phyloP scores from a whole-genome alignment of 768 basidiomycete genomes.

The Rhizopogon vesiculosus region DNA sequence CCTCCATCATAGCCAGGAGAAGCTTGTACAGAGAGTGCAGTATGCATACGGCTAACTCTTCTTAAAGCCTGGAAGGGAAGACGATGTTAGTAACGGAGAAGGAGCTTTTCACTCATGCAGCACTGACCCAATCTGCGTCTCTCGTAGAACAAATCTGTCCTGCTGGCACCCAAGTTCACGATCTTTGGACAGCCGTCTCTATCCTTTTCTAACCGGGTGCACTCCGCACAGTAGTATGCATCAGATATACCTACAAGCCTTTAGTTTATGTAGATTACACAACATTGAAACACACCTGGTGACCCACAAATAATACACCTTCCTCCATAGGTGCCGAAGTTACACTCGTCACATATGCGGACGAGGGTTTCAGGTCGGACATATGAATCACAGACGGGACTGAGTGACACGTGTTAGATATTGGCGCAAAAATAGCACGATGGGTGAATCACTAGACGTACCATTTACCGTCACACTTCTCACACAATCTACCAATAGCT shows the following conservation, averaged over 20 bases:
- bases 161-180: conserved; percentile 91
- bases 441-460: conserved; percentile 31
- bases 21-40: not conserved
- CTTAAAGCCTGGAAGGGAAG: conserved; percentile 21
- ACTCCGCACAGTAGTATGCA: conserved; percentile 98
- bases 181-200: conserved; percentile 98
- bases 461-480: conserved; percentile 99
- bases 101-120: not conserved
- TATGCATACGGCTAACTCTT: conserved; percentile 21
- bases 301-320: conserved; percentile 97
- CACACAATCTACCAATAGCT: conserved; percentile 98
- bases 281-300: conserved; percentile 56
- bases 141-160: conserved; percentile 92
- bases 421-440: not conserved
- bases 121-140: conserved; percentile 71
- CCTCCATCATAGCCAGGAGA: not conserved
- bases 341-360: conserved; percentile 98
- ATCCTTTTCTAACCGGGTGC: conserved; percentile 94
- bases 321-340: conserved; percentile 97
- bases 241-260: conserved; percentile 81
- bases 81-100: not conserved
- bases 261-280: not conserved
- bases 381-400: conserved; percentile 98
- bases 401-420: conserved; percentile 24
- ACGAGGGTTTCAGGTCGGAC: conserved; percentile 98